These are phyloP conservation scores for Musa acuminata DNA, from an alignment of 176 grass and related monocot species.

Conservation along the genomic window DNA sequence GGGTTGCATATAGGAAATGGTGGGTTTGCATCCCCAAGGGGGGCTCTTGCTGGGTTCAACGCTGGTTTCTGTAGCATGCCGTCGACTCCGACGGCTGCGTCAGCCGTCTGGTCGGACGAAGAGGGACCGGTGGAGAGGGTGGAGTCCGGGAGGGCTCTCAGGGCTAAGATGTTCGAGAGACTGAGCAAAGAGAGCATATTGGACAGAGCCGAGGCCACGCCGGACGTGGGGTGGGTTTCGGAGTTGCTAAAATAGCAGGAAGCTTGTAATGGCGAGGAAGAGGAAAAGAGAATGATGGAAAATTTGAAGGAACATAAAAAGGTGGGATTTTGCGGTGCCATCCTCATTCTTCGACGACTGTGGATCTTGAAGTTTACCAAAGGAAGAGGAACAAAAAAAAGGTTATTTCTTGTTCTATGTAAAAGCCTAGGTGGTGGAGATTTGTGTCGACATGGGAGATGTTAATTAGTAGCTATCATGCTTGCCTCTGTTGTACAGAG, in stretches of 20 bases:
- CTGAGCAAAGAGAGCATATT: neutral
- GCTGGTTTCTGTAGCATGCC: conserved; percentile 8
- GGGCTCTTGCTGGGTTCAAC: neutral
- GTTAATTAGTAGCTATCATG: too few relatives aligned
- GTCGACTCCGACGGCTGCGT: conserved; percentile 1
- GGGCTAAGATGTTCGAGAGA: conserved; percentile 10
- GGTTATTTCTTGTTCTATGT: too few relatives aligned
- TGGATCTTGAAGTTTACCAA: too few relatives aligned
- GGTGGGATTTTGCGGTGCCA: too few relatives aligned
- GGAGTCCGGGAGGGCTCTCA: neutral
- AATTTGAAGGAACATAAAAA: too few relatives aligned
- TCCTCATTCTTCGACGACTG: too few relatives aligned
- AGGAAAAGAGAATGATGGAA: too few relatives aligned
- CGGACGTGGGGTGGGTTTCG: conserved; percentile 12
- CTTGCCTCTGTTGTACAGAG: too few relatives aligned
- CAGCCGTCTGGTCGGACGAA: neutral
- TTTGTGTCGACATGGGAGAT: too few relatives aligned
- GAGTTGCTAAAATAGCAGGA: conserved; percentile 4
- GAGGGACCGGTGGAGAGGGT: neutral
- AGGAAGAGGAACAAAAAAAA: too few relatives aligned
- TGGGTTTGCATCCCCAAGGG: neutral
- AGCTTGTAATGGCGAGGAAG: too few relatives aligned
- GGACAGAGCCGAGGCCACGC: neutral
- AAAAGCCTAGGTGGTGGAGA: too few relatives aligned
- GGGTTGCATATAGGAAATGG: neutral